Conservation (phyloP, 2,329 filamentous ascomycete species). For the Camptophora hylomeconis region DNA sequence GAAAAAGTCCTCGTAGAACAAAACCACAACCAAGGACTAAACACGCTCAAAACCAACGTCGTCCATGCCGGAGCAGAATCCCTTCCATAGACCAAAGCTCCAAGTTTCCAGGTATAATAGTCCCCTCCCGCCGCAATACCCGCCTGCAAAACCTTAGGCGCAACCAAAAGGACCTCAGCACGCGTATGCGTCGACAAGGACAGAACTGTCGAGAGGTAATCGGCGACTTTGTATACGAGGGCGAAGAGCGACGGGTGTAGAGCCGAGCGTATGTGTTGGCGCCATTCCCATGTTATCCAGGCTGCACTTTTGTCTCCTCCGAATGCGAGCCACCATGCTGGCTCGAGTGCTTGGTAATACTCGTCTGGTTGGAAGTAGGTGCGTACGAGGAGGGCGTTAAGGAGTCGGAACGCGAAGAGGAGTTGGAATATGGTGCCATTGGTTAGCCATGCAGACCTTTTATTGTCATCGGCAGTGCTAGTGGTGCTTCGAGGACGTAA, state of each 20-base stretch:
- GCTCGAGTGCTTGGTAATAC: constrained; percentile 90
- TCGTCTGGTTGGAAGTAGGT: constrained; percentile 99
- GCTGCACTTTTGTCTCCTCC: constrained; percentile 56
- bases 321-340: constrained; percentile 82
- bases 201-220: constrained; percentile 43
- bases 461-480: too few relatives aligned
- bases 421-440: constrained; percentile 28
- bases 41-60: constrained; percentile 56
- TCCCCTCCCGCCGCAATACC: constrained; percentile 66
- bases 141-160: constrained; percentile 66
- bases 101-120: constrained; percentile 77
- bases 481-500: too few relatives aligned
- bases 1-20: constrained; percentile 87
- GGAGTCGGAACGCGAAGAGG: constrained; percentile 55
- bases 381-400: constrained; percentile 63
- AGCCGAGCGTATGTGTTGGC: constrained; percentile 72
- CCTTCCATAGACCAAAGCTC: constrained; percentile 57
- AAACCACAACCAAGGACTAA: constrained; percentile 94
- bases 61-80: constrained; percentile 52
- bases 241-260: constrained; percentile 85
- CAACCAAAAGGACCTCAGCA: constrained; percentile 54
- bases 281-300: constrained; percentile 99
- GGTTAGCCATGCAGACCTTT: too few relatives aligned
- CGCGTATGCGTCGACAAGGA: constrained; percentile 41
- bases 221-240: constrained; percentile 52